Evolutionary conservation across 2,329 filamentous ascomycete genomes (phyloP), one percentile per base, ranked within the genome.

Genomic region (Penicillium italicum): DNA sequence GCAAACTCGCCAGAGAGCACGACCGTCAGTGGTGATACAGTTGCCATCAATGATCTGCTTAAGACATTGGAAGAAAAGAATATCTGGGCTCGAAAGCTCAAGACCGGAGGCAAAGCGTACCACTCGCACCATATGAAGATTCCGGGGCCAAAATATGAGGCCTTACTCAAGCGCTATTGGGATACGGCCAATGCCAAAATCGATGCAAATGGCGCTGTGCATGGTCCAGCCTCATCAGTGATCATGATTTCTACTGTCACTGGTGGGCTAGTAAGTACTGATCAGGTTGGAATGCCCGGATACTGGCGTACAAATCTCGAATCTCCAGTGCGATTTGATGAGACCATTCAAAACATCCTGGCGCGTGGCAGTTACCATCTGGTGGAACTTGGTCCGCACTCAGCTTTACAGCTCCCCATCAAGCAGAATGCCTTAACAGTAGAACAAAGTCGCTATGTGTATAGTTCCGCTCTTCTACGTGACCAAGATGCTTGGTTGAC

Each of bases 391-490:
- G 41, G 41, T n/a, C 41, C 41, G 14, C 41, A 44, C 10, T 44
- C 24, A 10, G 22, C 22, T 28, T 18, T 44, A 26, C 22, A 44
- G 14, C 22, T 28, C 16, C 41, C 41, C 4, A 44, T 44, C 41
- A 44, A 44, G 16, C 41, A 44, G 41, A 44, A 40, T 14, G 37
- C 37, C 18, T 40, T 10, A 18, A 40, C 37, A 5, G 10, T 40
- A 6, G 37, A 40, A 22, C 37, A 40, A 14, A 22, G 37, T 40
- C 37, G 60, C 74, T 5, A 76, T 73, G 1, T 77, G 74, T 43
- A 60, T 72, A 31, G 78, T 78, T 57, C 71, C 69, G 2, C 72
- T 72, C 0, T 50, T 56, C 2, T 74, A 66, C 33, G 64, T 76
- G 1, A 78, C 75, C 0, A 40, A 20, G 37, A 40, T 40, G 37